These are phyloP conservation scores for Blumeria hordei DNA, from an alignment of 2,329 filamentous ascomycete species.

Conservation along the genomic window DNA sequence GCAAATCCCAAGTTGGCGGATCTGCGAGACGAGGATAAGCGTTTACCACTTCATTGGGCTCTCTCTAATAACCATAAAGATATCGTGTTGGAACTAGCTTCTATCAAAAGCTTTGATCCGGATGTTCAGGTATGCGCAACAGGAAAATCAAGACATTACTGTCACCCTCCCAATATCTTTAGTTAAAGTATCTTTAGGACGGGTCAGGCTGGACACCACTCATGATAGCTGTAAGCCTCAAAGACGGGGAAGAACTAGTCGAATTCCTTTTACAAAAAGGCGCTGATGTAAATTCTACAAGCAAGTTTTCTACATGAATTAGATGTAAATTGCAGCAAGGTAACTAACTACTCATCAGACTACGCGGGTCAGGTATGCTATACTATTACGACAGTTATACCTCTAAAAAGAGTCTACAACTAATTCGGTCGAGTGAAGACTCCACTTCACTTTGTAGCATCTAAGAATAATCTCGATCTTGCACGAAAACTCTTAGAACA, in stretches of 20 bases:
- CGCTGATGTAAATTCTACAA: conserved; percentile 52
- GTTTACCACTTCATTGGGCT: conserved; percentile 86
- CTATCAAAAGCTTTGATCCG: conserved; percentile 52
- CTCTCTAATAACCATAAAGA: conserved; percentile 56
- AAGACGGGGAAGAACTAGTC: conserved; percentile 45
- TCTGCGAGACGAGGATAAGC: conserved; percentile 59
- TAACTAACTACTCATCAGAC: conserved; percentile 20
- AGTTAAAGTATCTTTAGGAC: conserved; percentile 24
- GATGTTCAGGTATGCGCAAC: conserved; percentile 40
- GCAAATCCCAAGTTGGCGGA: conserved; percentile 56
- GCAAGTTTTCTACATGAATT: conserved; percentile 17
- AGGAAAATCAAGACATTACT: no score
- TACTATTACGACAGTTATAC: background rate
- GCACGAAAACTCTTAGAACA: conserved; percentile 53
- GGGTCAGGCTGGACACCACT: conserved; percentile 61
- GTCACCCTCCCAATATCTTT: background rate
- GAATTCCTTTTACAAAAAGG: conserved; percentile 42
- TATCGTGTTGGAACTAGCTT: conserved; percentile 49
- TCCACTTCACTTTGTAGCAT: conserved; percentile 73
- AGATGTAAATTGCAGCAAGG: conserved; percentile 1
- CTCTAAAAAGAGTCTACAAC: background rate
- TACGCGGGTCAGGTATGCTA: conserved; percentile 34
- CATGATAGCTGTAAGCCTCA: conserved; percentile 59
- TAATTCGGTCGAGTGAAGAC: conserved; percentile 26
- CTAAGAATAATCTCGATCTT: conserved; percentile 67